Percentiles rank a stretch among this genome's conserved stretches.
Conservation (phyloP, 1,284 basidiomycete species). For the Xanthoconium separans region DNA sequence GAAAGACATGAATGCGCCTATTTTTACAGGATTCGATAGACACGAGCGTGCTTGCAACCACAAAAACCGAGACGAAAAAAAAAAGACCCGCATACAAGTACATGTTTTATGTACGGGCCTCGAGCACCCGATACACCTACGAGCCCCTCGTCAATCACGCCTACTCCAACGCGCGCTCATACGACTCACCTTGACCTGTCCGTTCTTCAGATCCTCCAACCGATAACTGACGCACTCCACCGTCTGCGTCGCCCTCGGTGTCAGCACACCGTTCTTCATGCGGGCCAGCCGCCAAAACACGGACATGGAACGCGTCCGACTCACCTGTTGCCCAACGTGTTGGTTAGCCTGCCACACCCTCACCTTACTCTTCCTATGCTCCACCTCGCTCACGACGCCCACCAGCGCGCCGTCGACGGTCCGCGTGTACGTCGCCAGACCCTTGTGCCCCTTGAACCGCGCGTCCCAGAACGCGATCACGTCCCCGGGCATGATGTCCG, state of each 20-base stretch:
- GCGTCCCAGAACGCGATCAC: conserved; percentile 75
- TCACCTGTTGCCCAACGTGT: conserved; percentile 72
- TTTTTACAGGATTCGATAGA: no score
- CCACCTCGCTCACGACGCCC: conserved; percentile 80
- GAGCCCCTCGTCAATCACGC: neutral
- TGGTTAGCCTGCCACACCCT: conserved; percentile 80
- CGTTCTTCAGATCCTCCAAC: conserved; percentile 87
- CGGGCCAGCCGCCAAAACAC: conserved; percentile 33
- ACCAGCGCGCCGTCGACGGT: conserved; percentile 59
- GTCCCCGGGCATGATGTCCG: conserved; percentile 87
- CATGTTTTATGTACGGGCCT: conserved; percentile 1
- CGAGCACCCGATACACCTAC: conserved; percentile 53
- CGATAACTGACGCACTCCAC: conserved; percentile 83
- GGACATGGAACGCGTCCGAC: conserved; percentile 22
- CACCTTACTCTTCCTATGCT: conserved; percentile 83
- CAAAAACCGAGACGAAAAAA: neutral
- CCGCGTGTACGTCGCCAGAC: conserved; percentile 70
- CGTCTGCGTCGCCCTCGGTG: conserved; percentile 42
- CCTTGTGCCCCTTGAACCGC: conserved; percentile 87
- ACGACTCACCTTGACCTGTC: conserved; percentile 63
- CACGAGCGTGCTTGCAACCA: neutral
- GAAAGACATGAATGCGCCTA: no score
- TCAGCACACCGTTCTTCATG: conserved; percentile 28
- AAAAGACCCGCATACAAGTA: neutral
- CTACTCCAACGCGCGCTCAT: neutral